Evolutionary conservation across 495 filamentous ascomycete genomes (phyloP).

Genomic region (Penicillium bovifimosum): DNA sequence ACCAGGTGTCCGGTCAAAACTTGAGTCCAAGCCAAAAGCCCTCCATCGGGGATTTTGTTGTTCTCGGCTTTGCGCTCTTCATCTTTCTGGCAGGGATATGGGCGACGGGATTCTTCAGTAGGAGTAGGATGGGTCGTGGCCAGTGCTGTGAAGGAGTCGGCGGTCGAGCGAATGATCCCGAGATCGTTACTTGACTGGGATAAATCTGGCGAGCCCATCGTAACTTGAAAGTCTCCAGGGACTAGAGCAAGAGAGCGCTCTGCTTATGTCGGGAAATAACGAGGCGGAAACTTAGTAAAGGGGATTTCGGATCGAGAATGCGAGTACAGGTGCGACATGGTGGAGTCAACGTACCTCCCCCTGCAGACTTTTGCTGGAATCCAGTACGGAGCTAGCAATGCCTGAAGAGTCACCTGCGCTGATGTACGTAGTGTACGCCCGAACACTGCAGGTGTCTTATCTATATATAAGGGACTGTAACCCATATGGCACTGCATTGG

Average conservation of each 20-base stretch:
- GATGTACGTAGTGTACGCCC: neutral
- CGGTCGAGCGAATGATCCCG: neutral
- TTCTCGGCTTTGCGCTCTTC: conserved; percentile 1
- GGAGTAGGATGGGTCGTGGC: neutral
- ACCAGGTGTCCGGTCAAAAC: conserved; percentile 51
- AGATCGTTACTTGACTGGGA: neutral
- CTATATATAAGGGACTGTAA: neutral
- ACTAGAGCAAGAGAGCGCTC: neutral
- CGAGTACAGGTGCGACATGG: neutral
- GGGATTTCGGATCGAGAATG: neutral
- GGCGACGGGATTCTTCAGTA: neutral
- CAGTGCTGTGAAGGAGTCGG: neutral
- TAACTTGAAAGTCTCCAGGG: neutral
- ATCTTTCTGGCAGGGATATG: neutral
- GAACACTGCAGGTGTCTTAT: neutral
- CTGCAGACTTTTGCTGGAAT: neutral
- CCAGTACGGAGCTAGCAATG: too few relatives aligned
- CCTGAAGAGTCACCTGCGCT: neutral
- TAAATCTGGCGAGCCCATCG: neutral
- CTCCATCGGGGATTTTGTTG: conserved; percentile 34
- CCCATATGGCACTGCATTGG: neutral
- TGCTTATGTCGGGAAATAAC: neutral
- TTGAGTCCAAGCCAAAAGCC: conserved; percentile 51
- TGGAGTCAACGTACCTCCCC: neutral
- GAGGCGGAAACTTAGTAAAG: neutral